Evolutionary conservation across 257 asterid species (phyloP).

Genomic region (Solanum rostratum): DNA sequence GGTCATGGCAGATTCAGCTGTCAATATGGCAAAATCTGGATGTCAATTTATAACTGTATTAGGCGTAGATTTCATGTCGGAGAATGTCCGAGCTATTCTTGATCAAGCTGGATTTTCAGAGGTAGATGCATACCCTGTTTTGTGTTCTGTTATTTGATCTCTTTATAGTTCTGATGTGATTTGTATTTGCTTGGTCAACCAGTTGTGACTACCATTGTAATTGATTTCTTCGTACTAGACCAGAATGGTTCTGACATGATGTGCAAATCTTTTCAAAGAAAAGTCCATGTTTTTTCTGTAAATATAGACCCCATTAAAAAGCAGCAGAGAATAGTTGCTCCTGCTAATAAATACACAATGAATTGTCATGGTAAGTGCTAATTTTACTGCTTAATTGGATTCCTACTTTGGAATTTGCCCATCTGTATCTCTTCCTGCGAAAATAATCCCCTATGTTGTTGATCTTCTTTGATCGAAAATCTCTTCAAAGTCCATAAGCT

Average conservation of each 20-base stretch:
- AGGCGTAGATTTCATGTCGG: slow-evolving; percentile 98
- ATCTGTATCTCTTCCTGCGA: not conserved
- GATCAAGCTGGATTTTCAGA: slow-evolving; percentile 91
- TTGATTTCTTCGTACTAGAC: not conserved
- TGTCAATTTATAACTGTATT: slow-evolving; percentile 80
- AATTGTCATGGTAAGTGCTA: not conserved
- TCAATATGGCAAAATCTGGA: slow-evolving; percentile 85
- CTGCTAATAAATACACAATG: not conserved
- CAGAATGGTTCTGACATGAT: not conserved
- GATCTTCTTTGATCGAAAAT: not conserved
- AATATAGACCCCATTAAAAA: not conserved
- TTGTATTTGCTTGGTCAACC: not conserved
- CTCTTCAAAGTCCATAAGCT: not conserved
- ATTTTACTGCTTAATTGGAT: not conserved
- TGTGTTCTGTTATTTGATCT: not conserved
- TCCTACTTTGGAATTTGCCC: not conserved
- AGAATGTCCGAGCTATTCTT: slow-evolving; percentile 93
- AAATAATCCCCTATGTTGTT: not conserved
- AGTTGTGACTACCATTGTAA: not conserved
- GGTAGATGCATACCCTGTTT: slow-evolving; percentile 24
- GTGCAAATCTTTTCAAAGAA: not conserved
- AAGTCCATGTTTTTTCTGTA: not conserved
- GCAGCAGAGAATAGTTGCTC: not conserved
- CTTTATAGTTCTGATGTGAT: not conserved
- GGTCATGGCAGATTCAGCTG: slow-evolving; percentile 98